These are phyloP conservation scores for Geotrichum citri-aurantii DNA, from an alignment of 1,139 yeast species.

Conservation along the genomic window DNA sequence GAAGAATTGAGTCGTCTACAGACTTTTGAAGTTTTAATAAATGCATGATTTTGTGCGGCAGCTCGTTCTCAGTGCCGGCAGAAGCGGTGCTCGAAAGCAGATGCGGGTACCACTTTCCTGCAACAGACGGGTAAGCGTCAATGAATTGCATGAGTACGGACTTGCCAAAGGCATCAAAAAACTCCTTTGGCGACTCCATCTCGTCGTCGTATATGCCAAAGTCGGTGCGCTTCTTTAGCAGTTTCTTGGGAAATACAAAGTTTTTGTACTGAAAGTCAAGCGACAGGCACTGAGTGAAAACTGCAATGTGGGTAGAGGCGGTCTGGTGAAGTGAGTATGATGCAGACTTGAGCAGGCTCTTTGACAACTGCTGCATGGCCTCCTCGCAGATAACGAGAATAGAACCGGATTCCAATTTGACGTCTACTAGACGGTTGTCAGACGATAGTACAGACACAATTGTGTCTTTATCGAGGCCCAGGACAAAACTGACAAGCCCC, in stretches of 20 bases:
- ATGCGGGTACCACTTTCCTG: constrained; percentile 13
- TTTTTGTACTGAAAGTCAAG: constrained; percentile 12
- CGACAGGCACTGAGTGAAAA: constrained; percentile 15
- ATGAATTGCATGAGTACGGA: constrained; percentile 6
- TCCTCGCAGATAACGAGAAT: constrained; percentile 8
- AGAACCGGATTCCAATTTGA: constrained; percentile 1
- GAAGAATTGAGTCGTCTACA: constrained; percentile 15
- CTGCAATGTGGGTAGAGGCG: not conserved
- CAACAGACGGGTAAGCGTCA: constrained; percentile 2
- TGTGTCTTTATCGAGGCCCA: not conserved
- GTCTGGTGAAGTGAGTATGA: constrained; percentile 4
- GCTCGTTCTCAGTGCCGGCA: not conserved
- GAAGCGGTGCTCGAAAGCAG: not conserved
- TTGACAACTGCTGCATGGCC: constrained; percentile 3
- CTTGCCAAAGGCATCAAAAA: constrained; percentile 16
- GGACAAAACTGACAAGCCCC: constrained; percentile 5
- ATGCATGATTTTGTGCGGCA: constrained; percentile 11
- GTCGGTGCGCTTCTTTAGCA: not conserved
- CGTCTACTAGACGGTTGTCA: constrained; percentile 2
- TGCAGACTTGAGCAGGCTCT: constrained; percentile 6
- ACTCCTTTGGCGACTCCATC: constrained; percentile 3
- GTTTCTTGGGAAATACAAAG: constrained; percentile 10
- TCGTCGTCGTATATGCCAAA: not conserved
- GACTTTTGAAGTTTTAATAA: constrained; percentile 11
- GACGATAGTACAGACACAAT: constrained; percentile 4